Base-by-base conservation (phyloP, 2,329 filamentous ascomycete genomes). In the Mariannaea sp. region DNA sequence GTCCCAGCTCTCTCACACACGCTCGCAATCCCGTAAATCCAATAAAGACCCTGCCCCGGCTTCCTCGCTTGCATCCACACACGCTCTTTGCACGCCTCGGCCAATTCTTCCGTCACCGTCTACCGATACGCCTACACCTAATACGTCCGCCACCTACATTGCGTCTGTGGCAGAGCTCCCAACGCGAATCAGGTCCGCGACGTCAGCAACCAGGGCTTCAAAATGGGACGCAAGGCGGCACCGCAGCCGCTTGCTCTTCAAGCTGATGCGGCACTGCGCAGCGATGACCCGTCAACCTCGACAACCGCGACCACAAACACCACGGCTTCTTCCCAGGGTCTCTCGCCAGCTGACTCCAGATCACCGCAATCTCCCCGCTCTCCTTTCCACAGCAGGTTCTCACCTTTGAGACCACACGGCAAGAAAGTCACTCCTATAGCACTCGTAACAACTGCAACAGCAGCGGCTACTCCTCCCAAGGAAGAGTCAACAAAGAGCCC, bases 221-320 rank as follows among this genome's bases (percentile, higher is more conserved):
- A 53, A 57, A 84, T 84, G 81, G 80, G 76, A 73, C 81, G 81
- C 70, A 84, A 82, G 72, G 73, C 78, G 67, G 79, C 77, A 71
- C 81, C 80, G 61, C 77, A 83, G 75, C 80, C 81, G 72, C 77
- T 84, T 72, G 72, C 77, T 68, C 75, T 84, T 53, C 56, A 60
- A 71, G 73, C 75, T 65, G 75, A 75, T 58, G 62, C 71, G 60
- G 69, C 66, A 61, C 69, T 71, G 60, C 61, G 56, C 57, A 56
- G 58, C 55, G 63, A 65, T 55, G 65, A 66, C 60, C 61, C 65
- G 59, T 60, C 59, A 44, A 62, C 61, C 60, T 57, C 64, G 66
- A 70, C 69, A 69, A 68, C 66, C 41, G 52, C 56, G 14, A 58
- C 58, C 49, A 47, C 44, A 53, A 53, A 57, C 55, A 42, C 40